Conservation (phyloP, 2,329 filamentous ascomycete genomes). For the Talaromyces sp. region DNA sequence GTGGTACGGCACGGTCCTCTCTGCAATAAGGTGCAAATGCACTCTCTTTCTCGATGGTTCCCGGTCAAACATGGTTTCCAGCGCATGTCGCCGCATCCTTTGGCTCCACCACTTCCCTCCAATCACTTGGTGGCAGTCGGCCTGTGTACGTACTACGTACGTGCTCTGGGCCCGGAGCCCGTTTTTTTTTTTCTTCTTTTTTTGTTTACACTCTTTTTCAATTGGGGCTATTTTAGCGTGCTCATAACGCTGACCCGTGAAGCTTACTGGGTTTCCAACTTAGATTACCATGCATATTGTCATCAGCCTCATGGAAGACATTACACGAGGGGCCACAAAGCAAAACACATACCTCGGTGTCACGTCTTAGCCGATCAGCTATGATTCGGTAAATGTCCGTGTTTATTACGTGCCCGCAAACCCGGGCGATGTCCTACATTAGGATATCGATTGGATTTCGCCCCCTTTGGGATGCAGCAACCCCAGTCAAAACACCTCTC, state of each 20-base stretch:
- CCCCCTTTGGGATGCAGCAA: not conserved
- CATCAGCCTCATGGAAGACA: not conserved
- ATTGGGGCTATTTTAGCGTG: not conserved
- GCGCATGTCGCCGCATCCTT: constrained; percentile 4
- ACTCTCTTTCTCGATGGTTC: constrained; percentile 11
- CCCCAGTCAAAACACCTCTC: not conserved
- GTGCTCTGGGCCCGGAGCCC: not conserved
- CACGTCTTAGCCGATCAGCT: not conserved
- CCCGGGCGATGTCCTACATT: not conserved
- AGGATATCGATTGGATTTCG: not conserved
- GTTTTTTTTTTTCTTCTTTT: not conserved
- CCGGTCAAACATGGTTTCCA: constrained; percentile 9
- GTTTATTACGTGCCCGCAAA: not conserved
- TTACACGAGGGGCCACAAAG: not conserved
- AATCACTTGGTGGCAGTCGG: constrained; percentile 3
- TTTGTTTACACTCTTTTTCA: too few species aligned
- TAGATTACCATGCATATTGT: not conserved
- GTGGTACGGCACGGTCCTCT: constrained; percentile 15
- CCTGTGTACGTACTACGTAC: not conserved
- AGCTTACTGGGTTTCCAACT: not conserved
- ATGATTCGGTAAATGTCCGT: not conserved
- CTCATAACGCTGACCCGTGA: not conserved
- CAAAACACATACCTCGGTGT: not conserved
- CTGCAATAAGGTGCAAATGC: constrained; percentile 22
- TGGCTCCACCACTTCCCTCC: constrained; percentile 4